Evolutionary conservation across 306 rosid genomes (phyloP).

Genomic region (Fagus crenata): DNA sequence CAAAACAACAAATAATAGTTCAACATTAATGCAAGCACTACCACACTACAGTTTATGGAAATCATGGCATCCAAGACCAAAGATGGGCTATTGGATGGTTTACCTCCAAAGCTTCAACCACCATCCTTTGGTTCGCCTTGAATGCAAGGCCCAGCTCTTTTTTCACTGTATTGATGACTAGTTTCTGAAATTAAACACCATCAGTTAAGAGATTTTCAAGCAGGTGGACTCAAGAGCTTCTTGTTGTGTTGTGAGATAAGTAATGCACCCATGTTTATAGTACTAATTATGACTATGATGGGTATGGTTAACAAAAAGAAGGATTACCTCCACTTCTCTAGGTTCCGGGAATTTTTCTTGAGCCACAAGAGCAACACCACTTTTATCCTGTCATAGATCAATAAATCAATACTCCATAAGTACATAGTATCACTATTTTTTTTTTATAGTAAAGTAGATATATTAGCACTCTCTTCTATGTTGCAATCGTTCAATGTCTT

Average conservation of each 20-base stretch:
- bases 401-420: slow-evolving; percentile 11
- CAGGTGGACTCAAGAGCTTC: too few species aligned
- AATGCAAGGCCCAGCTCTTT: slow-evolving; percentile 86
- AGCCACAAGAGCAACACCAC: slow-evolving; percentile 73
- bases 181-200: slow-evolving; percentile 58
- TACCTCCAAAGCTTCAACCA: slow-evolving; percentile 96
- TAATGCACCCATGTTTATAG: slow-evolving; percentile 20
- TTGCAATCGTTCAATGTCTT: neutral
- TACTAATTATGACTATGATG: slow-evolving; percentile 1
- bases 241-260: neutral
- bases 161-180: slow-evolving; percentile 76
- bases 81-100: slow-evolving; percentile 13
- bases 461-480: neutral
- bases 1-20: neutral
- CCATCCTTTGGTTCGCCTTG: slow-evolving; percentile 79
- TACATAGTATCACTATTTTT: neutral
- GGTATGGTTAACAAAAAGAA: neutral
- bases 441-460: neutral
- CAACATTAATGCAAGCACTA: slow-evolving; percentile 10
- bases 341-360: slow-evolving; percentile 82
- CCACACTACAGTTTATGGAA: neutral
- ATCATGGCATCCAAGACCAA: slow-evolving; percentile 6
- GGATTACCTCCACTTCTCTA: slow-evolving; percentile 88
- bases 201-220: slow-evolving; percentile 27
- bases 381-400: slow-evolving; percentile 68